A percentile compares a stretch with the other conserved stretches of the same genome.
phyloP scores from a whole-genome alignment of 176 grass and related monocot species.

The barley (Hordeum vulgare) region DNA sequence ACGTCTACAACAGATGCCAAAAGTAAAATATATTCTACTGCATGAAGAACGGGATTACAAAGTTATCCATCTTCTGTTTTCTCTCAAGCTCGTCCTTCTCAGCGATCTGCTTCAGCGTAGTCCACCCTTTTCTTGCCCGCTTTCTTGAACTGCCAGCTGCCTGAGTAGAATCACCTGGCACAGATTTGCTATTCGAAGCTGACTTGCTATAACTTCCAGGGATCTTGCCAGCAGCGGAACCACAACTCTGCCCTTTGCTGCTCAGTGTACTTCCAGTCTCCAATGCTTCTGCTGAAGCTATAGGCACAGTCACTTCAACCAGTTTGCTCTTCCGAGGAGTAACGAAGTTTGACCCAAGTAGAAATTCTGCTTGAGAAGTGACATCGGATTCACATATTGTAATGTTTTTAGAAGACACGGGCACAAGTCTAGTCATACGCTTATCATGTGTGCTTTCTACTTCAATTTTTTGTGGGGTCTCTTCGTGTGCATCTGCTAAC shows the following conservation, averaged over 20 bases:
- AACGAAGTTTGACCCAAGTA: constrained; percentile 4
- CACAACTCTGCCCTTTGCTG: constrained; percentile 20
- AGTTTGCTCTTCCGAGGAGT: constrained; percentile 30
- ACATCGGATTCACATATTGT: not conserved
- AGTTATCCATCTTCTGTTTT: constrained; percentile 45
- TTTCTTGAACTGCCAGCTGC: constrained; percentile 46
- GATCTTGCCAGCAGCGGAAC: constrained; percentile 19
- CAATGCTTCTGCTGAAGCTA: constrained; percentile 10
- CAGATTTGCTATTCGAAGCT: constrained; percentile 3
- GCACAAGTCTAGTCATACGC: not conserved
- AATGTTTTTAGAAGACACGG: not conserved
- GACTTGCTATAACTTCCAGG: not conserved
- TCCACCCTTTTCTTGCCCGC: constrained; percentile 67
- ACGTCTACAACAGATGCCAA: too few species aligned
- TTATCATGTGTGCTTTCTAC: too few species aligned
- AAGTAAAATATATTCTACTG: not conserved
- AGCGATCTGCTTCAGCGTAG: constrained; percentile 61
- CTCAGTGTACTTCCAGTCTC: constrained; percentile 1
- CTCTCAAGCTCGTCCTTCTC: constrained; percentile 49
- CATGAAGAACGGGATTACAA: constrained; percentile 59
- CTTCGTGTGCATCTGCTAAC: not conserved
- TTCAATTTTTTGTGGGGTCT: too few species aligned
- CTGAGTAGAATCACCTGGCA: constrained; percentile 6
- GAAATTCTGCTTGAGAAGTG: not conserved
- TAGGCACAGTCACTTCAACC: not conserved